phyloP scores from a whole-genome alignment of 2,329 filamentous ascomycete genomes.

The Plectosphaerella sp. region DNA sequence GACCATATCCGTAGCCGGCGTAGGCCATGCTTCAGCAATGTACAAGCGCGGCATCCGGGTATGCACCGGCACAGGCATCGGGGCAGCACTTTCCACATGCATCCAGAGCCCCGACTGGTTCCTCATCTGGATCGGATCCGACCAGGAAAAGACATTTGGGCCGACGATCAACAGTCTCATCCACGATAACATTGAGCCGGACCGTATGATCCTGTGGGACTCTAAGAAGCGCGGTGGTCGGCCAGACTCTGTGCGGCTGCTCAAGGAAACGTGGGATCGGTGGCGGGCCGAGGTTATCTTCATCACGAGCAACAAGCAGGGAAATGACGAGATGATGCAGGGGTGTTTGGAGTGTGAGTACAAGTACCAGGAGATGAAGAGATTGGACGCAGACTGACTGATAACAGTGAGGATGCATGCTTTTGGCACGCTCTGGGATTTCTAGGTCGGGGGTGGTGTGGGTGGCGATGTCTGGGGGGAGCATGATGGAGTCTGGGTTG shows the following conservation, averaged over 20 bases:
- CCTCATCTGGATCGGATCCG: constrained; percentile 36
- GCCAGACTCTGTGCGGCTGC: constrained; percentile 29
- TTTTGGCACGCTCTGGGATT: constrained; percentile 34
- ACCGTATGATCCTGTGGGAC: constrained; percentile 37
- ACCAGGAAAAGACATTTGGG: constrained; percentile 35
- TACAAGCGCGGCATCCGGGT: constrained; percentile 35
- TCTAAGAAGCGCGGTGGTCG: constrained; percentile 34
- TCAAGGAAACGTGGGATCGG: constrained; percentile 31
- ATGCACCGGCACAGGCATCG: constrained; percentile 35
- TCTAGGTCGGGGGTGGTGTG: constrained; percentile 19
- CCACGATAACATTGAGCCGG: constrained; percentile 31
- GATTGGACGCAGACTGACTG: constrained; percentile 7
- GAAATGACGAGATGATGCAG: constrained; percentile 38
- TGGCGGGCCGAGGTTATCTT: constrained; percentile 37
- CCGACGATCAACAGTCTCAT: constrained; percentile 32
- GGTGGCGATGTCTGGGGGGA: too few relatives aligned
- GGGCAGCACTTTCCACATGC: constrained; percentile 34
- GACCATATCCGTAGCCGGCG: constrained; percentile 25
- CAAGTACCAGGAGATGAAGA: neutral
- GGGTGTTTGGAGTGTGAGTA: constrained; percentile 30
- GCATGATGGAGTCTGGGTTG: too few relatives aligned
- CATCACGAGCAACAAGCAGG: constrained; percentile 34
- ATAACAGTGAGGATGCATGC: constrained; percentile 27
- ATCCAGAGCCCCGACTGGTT: constrained; percentile 35
- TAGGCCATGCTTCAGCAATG: constrained; percentile 36